Evolutionary conservation across 2,329 filamentous ascomycete species (phyloP).

Genomic region (Clonostachys rhizophaga): DNA sequence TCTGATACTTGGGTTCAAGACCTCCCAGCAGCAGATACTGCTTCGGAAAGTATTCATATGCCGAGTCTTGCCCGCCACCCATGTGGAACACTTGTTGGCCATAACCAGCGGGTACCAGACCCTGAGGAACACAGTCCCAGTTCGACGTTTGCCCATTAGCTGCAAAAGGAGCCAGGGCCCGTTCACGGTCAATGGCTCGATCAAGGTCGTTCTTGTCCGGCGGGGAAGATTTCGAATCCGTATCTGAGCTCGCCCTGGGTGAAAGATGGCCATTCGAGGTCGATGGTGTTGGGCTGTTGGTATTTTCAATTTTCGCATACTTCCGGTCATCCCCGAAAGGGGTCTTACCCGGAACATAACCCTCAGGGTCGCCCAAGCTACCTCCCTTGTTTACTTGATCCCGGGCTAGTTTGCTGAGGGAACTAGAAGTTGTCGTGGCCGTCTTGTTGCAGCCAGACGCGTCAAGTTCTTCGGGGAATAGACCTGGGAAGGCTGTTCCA

Average conservation of each 20-base stretch:
- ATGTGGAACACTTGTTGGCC: slow-evolving; percentile 48
- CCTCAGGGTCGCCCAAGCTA: slow-evolving; percentile 16
- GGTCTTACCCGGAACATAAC: slow-evolving; percentile 8
- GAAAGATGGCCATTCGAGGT: no score
- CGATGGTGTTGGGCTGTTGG: no score
- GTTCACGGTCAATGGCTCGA: not conserved
- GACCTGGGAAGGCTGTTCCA: slow-evolving; percentile 65
- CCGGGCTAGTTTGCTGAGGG: slow-evolving; percentile 26
- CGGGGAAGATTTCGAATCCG: not conserved
- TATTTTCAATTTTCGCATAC: not conserved
- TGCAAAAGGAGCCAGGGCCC: slow-evolving; percentile 15
- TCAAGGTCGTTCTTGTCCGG: not conserved
- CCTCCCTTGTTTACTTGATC: slow-evolving; percentile 24
- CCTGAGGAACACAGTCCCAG: slow-evolving; percentile 54
- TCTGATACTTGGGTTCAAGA: slow-evolving; percentile 64
- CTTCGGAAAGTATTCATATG: slow-evolving; percentile 68
- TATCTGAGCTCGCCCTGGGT: not conserved
- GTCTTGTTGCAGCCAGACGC: slow-evolving; percentile 71
- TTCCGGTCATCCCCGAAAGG: not conserved
- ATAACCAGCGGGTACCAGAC: slow-evolving; percentile 43
- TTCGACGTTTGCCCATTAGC: slow-evolving; percentile 25
- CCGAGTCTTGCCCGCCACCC: slow-evolving; percentile 65
- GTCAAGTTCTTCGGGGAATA: slow-evolving; percentile 77
- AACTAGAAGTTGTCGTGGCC: slow-evolving; percentile 21
- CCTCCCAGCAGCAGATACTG: slow-evolving; percentile 72